These are phyloP conservation scores for Dictyostelium purpureum DNA, from an alignment of 78 protist species.

Conservation along the genomic window DNA sequence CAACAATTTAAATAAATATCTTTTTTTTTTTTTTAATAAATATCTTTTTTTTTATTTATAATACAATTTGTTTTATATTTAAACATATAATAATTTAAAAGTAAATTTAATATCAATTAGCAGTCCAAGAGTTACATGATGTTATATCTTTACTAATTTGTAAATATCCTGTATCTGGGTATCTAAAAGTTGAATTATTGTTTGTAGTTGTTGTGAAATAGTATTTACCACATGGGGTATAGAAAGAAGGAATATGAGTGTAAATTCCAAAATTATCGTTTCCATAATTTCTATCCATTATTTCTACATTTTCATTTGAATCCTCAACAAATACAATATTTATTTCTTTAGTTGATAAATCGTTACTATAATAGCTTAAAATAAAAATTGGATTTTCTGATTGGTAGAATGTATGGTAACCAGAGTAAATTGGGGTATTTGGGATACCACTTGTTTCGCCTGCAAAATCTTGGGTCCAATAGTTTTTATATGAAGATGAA, in stretches of 20 bases:
- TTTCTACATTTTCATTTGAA: no score
- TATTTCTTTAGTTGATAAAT: no score
- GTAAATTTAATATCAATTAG: no score
- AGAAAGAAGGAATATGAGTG: background rate
- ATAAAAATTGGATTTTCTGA: background rate
- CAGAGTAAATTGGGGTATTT: background rate
- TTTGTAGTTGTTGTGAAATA: background rate
- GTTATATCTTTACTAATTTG: no score
- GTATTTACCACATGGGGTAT: background rate
- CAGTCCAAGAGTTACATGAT: no score
- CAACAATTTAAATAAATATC: background rate
- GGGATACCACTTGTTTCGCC: background rate
- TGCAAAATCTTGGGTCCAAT: slow-evolving; percentile 9
- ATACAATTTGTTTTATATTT: no score
- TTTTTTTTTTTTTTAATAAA: no score
- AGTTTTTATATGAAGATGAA: background rate
- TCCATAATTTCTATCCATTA: background rate
- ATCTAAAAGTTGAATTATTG: background rate
- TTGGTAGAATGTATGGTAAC: background rate
- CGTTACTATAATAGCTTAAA: background rate
- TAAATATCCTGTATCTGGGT: slow-evolving; percentile 6
- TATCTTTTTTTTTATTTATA: no score
- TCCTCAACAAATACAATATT: background rate
- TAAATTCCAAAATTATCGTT: background rate
- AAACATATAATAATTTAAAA: no score